Evolutionary conservation across 192 early-diverging fungal genomes (phyloP), one percentile per base, ranked within the genome.

Genomic region (Linnemannia elongata): DNA sequence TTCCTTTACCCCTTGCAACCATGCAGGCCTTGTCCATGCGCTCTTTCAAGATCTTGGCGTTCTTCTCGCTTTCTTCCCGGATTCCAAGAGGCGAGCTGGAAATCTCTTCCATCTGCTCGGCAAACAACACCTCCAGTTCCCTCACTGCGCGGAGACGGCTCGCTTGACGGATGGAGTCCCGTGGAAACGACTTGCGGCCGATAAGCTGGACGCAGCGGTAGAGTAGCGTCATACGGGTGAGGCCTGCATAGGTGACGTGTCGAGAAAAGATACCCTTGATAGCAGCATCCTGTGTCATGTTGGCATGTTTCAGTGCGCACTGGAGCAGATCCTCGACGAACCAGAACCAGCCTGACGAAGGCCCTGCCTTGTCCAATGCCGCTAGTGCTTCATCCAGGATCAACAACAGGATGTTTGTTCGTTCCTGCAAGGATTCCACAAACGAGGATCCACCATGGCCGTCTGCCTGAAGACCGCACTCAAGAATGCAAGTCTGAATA

Each of bases 381-480:
- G 72, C 36, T 1, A 39, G 17, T 18, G 75, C 82, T 35, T 80
- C 35, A 1, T n/a, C 42, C 6, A 78, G 44, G 10, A 81, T 20
- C 1, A 81, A 30, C 42, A 78, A 38, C 42, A 87, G 20, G 2
- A 68, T 73, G 35, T 75, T 81, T 4, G 72, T 81, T 24, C 13
- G 44, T n/a, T 81, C 85, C 9, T 79, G 73, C 6, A 88, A 49
- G 0, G 88, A 80, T 1, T 88, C 82, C 17, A 84, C 71, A 47
- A 36, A 81, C 2, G 78, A 76, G 1, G 78, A 42, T 2, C 88
- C 88, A 4, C 72, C 74, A 38, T 78, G 36, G 0, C 88, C 88
- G 17, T 78, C 78, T 18, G 44, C 41, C 17, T 82, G 88, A 7
- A 88, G 77, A 20, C 88, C 88, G n/a, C 82, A 88, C 27, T 88